Percentiles rank a stretch among this genome's conserved stretches.
phyloP scores from a whole-genome alignment of 83 land plant species.

The Diphasiastrum complanatum region DNA sequence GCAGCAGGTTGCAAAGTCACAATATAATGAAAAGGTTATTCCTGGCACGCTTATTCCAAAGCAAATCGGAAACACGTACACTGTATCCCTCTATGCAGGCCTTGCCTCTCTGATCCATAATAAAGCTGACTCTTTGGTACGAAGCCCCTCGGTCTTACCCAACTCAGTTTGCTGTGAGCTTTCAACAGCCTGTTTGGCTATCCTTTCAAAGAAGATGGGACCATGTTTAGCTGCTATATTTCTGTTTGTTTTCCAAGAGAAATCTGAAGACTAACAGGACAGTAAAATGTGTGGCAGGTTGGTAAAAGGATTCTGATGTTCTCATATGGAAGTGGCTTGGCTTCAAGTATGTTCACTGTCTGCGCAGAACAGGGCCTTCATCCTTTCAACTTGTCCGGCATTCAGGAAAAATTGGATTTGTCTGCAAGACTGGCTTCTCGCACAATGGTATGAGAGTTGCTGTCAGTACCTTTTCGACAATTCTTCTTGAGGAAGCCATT shows the following conservation, averaged over 20 bases:
- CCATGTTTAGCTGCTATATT: neutral
- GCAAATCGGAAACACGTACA: slow-evolving; percentile 96
- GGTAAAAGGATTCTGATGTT: slow-evolving; percentile 79
- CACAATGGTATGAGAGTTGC: slow-evolving; percentile 57
- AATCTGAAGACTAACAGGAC: neutral
- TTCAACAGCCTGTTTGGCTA: neutral
- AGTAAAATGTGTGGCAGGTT: slow-evolving; percentile 31
- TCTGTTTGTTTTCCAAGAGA: neutral
- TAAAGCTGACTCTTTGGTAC: slow-evolving; percentile 62
- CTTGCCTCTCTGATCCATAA: slow-evolving; percentile 77
- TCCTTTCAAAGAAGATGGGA: neutral
- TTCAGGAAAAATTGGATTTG: slow-evolving; percentile 54
- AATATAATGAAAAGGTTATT: slow-evolving; percentile 72
- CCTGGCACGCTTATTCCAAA: slow-evolving; percentile 84
- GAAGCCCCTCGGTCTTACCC: neutral
- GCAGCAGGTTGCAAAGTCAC: slow-evolving; percentile 77
- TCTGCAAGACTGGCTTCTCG: slow-evolving; percentile 54
- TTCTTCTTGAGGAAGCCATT: neutral
- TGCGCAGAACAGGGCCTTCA: slow-evolving; percentile 45
- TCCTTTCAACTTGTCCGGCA: slow-evolving; percentile 63
- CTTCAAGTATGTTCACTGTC: slow-evolving; percentile 83
- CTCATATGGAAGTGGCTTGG: slow-evolving; percentile 95
- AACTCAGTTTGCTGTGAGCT: neutral
- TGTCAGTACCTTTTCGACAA: neutral
- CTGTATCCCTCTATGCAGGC: slow-evolving; percentile 93